Percentiles rank a stretch among this genome's conserved stretches.
phyloP scores from a whole-genome alignment of 352 stramenopile species.

The Phytophthora crassamura region DNA sequence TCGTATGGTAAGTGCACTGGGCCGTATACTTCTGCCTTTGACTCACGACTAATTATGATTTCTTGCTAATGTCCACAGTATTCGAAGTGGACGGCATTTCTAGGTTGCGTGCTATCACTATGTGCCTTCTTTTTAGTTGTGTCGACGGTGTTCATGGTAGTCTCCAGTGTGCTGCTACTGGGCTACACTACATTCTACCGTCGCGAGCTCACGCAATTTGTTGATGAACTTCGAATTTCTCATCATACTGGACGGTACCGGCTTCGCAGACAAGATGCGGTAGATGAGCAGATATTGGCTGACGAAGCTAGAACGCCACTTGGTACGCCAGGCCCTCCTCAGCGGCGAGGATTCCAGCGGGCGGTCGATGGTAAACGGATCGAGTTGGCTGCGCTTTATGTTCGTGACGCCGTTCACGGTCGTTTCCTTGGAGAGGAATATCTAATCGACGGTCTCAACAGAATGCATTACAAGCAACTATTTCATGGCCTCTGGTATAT shows the following conservation, averaged over 20 bases:
- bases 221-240: constrained; percentile 33
- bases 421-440: constrained; percentile 61
- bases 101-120: constrained; percentile 51
- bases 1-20: constrained; percentile 42
- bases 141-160: constrained; percentile 44
- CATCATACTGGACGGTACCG: constrained; percentile 7
- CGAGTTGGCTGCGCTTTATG: constrained; percentile 54
- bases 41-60: neutral
- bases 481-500: constrained; percentile 57
- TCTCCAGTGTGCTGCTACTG: constrained; percentile 30
- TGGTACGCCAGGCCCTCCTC: constrained; percentile 6
- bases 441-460: constrained; percentile 50
- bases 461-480: constrained; percentile 55
- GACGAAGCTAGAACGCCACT: constrained; percentile 17
- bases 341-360: neutral
- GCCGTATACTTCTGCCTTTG: neutral
- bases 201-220: constrained; percentile 29
- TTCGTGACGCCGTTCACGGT: constrained; percentile 53
- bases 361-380: constrained; percentile 28
- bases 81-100: constrained; percentile 56
- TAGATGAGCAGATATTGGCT: constrained; percentile 25
- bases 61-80: constrained; percentile 35
- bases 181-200: constrained; percentile 40
- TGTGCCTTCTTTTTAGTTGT: constrained; percentile 54
- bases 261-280: constrained; percentile 17